These are phyloP conservation scores for Penicillium sp. DNA, from an alignment of 2,329 filamentous ascomycete genomes.

Conservation along the genomic window DNA sequence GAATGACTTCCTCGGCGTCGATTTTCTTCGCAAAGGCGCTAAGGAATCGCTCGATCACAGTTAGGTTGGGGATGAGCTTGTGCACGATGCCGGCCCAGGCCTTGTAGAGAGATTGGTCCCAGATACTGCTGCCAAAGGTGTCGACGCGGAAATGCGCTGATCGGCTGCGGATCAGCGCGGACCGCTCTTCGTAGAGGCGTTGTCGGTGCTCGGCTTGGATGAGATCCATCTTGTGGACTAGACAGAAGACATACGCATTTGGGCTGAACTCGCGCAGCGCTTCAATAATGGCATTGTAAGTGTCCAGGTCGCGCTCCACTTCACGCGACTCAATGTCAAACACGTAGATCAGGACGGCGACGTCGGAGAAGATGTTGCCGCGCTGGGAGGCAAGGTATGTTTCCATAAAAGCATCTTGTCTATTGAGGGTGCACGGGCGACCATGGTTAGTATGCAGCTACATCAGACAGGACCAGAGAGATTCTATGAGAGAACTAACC, in stretches of 20 bases:
- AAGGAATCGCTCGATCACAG: conserved; percentile 82
- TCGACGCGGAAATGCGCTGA: conserved; percentile 72
- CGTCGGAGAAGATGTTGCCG: conserved; percentile 92
- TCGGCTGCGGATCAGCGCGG: conserved; percentile 71
- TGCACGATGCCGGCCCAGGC: conserved; percentile 98
- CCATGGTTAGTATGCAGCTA: not conserved
- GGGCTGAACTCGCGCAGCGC: conserved; percentile 83
- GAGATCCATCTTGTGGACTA: conserved; percentile 99
- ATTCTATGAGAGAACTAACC: conserved; percentile 48
- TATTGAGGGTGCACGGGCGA: conserved; percentile 29
- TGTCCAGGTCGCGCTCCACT: conserved; percentile 86
- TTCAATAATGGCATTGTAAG: conserved; percentile 84
- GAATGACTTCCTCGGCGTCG: conserved; percentile 85
- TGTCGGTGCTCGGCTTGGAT: conserved; percentile 77
- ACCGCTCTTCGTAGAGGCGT: conserved; percentile 78
- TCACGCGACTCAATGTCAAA: conserved; percentile 98
- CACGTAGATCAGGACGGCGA: conserved; percentile 96
- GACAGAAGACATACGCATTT: conserved; percentile 79
- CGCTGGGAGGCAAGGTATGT: conserved; percentile 96
- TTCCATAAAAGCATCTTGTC: conserved; percentile 97
- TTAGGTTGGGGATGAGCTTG: conserved; percentile 90
- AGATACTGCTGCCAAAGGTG: conserved; percentile 93
- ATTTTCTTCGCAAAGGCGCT: conserved; percentile 78
- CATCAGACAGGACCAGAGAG: not conserved
- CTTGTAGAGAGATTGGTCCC: conserved; percentile 97